phyloP scores from a whole-genome alignment of 768 basidiomycete genomes.

The Pulveroboletus sp. region DNA sequence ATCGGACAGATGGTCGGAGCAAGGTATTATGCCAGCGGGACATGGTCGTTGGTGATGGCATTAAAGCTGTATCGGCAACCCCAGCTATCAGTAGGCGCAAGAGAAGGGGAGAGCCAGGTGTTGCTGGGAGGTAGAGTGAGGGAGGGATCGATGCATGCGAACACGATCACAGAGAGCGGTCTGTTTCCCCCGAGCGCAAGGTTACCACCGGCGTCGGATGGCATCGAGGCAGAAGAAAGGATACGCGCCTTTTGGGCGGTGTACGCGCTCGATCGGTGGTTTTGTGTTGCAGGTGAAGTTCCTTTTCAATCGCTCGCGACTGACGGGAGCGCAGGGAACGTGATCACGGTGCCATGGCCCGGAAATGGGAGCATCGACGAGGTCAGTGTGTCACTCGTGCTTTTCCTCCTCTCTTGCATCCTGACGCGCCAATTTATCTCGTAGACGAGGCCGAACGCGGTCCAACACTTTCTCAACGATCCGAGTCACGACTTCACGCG shows the following conservation, averaged over 20 bases:
- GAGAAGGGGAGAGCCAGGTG: not conserved
- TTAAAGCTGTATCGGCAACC: conserved; percentile 41
- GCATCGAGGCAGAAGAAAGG: conserved; percentile 35
- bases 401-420: not conserved
- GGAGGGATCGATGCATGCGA: not conserved
- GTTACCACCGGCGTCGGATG: conserved; percentile 32
- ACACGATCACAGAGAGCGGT: not conserved
- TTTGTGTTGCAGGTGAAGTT: conserved; percentile 27
- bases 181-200: conserved; percentile 5
- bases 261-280: conserved; percentile 32
- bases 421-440: not conserved
- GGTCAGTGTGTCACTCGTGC: conserved; percentile 4
- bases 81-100: not conserved
- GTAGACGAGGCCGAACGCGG: conserved; percentile 10
- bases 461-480: conserved; percentile 16
- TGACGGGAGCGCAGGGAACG: conserved; percentile 22
- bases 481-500: conserved; percentile 7
- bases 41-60: conserved; percentile 43
- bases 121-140: not conserved
- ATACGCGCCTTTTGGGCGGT: conserved; percentile 38
- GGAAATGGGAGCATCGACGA: conserved; percentile 7
- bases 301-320: conserved; percentile 16
- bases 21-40: conserved; percentile 48
- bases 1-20: conserved; percentile 57
- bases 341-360: conserved; percentile 43